phyloP scores from a whole-genome alignment of 1,139 yeast species.

The Starmera stellimalicola region DNA sequence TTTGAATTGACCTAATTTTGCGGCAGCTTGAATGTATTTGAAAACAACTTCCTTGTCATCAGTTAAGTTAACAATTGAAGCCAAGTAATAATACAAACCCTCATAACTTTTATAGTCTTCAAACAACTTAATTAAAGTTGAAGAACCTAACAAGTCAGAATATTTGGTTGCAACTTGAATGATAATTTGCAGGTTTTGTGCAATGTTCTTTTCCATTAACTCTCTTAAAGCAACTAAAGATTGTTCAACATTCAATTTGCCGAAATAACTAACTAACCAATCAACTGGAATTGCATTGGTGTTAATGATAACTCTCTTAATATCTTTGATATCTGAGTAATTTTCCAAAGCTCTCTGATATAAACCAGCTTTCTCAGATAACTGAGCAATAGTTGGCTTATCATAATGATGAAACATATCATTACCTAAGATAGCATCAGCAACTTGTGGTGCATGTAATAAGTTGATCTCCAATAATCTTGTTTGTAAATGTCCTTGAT shows the following conservation, averaged over 20 bases:
- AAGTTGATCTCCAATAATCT: slow-evolving; percentile 88
- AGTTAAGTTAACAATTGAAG: slow-evolving; percentile 86
- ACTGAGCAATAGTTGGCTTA: slow-evolving; percentile 81
- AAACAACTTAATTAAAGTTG: slow-evolving; percentile 75
- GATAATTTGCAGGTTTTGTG: slow-evolving; percentile 85
- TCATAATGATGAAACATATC: slow-evolving; percentile 95
- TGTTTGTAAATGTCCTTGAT: slow-evolving; percentile 94
- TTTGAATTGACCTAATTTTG: slow-evolving; percentile 78
- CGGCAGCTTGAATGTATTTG: slow-evolving; percentile 93
- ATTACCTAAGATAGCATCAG: slow-evolving; percentile 96
- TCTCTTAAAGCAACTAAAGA: slow-evolving; percentile 82
- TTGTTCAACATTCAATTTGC: slow-evolving; percentile 91
- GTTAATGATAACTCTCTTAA: slow-evolving; percentile 88
- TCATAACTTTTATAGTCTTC: slow-evolving; percentile 90
- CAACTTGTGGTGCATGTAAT: slow-evolving; percentile 97
- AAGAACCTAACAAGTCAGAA: slow-evolving; percentile 87
- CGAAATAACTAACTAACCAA: slow-evolving; percentile 90
- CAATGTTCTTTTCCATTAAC: slow-evolving; percentile 70
- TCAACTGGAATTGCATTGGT: slow-evolving; percentile 82
- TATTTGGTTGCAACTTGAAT: slow-evolving; percentile 96
- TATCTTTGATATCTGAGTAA: slow-evolving; percentile 89
- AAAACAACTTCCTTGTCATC: slow-evolving; percentile 93
- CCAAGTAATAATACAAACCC: slow-evolving; percentile 89
- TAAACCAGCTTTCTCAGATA: slow-evolving; percentile 91
- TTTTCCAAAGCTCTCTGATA: slow-evolving; percentile 93